These are phyloP conservation scores for Wallacemonas rigidus DNA, from an alignment of 208 protist species.

Conservation along the genomic window DNA sequence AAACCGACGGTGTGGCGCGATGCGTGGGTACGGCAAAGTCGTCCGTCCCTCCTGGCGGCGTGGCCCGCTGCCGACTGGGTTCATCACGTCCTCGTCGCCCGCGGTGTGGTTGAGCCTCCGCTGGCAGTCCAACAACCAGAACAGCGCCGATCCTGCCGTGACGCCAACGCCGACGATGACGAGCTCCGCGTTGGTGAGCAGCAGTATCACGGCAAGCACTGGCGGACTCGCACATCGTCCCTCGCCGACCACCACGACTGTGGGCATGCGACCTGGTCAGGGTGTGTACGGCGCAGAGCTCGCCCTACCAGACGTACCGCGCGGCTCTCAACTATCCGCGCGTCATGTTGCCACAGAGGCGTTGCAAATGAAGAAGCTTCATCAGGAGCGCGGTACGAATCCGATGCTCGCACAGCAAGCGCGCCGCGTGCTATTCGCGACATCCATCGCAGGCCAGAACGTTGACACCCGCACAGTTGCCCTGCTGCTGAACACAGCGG, in stretches of 20 bases:
- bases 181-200: no score
- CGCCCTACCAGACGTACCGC: slow-evolving; percentile 62
- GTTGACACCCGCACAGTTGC: slow-evolving; percentile 87
- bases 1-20: no score
- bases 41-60: no score
- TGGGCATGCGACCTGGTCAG: slow-evolving; percentile 27
- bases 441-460: slow-evolving; percentile 83
- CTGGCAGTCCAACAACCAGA: neutral
- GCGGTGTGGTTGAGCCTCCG: neutral
- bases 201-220: neutral
- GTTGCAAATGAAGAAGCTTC: slow-evolving; percentile 92
- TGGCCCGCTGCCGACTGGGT: no score
- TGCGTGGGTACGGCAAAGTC: no score
- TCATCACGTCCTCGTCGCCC: no score
- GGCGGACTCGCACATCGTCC: slow-evolving; percentile 1
- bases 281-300: slow-evolving; percentile 59
- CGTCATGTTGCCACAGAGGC: slow-evolving; percentile 89
- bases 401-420: slow-evolving; percentile 92
- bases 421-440: slow-evolving; percentile 87
- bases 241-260: slow-evolving; percentile 10
- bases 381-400: slow-evolving; percentile 87
- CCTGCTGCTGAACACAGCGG: slow-evolving; percentile 87
- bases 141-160: neutral
- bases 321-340: slow-evolving; percentile 81
- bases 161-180: no score